Percentiles rank a stretch among this genome's conserved stretches.
Evolutionary conservation across 306 rosid genomes (phyloP).

Genomic region (Acacia acuminata): DNA sequence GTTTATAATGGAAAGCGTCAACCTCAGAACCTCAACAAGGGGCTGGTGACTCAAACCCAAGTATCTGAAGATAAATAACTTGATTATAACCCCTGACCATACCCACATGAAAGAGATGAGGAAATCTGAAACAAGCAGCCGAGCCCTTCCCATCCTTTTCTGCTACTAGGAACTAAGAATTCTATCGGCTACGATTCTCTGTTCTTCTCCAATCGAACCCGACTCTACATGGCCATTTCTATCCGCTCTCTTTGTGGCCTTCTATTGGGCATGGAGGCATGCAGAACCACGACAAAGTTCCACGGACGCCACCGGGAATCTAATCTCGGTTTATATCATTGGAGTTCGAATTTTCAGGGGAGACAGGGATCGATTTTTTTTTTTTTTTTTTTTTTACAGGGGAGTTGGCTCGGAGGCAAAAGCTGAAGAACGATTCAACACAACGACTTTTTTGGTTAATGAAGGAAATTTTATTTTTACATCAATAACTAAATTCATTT

Average conservation of each 20-base stretch:
- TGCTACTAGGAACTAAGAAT: neutral
- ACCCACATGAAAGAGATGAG: conserved; percentile 83
- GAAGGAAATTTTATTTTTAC: no score
- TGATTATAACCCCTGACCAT: conserved; percentile 68
- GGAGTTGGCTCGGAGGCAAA: no score
- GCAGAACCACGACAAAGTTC: neutral
- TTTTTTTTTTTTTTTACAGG: no score
- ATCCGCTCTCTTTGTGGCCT: neutral
- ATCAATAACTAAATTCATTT: no score
- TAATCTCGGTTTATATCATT: neutral
- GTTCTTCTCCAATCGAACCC: neutral
- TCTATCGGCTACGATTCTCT: no score
- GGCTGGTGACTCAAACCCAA: conserved; percentile 45
- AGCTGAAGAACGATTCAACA: no score
- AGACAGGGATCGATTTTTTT: no score
- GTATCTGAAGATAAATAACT: conserved; percentile 41
- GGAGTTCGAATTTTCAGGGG: neutral
- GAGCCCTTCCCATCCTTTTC: conserved; percentile 43
- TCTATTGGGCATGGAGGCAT: neutral
- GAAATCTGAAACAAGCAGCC: conserved; percentile 61
- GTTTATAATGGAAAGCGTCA: conserved; percentile 46
- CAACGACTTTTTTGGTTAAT: no score
- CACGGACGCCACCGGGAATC: neutral
- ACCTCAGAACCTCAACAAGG: conserved; percentile 49
- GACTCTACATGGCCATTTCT: neutral